Base-by-base conservation (phyloP, 768 basidiomycete genomes). In the Pleurotus tuber-regium region DNA sequence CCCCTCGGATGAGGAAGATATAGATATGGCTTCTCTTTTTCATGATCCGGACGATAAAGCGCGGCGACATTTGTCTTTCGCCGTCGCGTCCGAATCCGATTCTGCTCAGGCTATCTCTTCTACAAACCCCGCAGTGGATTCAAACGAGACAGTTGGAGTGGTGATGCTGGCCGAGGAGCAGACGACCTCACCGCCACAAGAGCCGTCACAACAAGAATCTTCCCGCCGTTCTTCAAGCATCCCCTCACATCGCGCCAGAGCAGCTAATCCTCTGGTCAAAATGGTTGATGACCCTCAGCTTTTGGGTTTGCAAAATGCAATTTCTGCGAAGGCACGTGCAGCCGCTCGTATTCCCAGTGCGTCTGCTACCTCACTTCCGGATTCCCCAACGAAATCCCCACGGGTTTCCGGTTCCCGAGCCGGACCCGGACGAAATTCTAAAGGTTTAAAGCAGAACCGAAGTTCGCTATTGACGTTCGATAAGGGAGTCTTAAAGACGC, bases 391-490 rank as follows among this genome's bases (percentile, higher is more conserved):
- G 30, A 29, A 29, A 28, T 26, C 40, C 8, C 46, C 36, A 12
- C 24, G 48, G 14, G 40, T 51, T 33, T 47, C 56, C 25, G 40
- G 61, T 40, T 50, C 61, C 24, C 76, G 70, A 53, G 73, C 80
- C 30, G 80, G 78, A n/a, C 77, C 78, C 21, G 76, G 77, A 24
- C 75, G 75, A 25, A 76, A 77, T 3, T 80, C 82, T 10, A 57
- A 67, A 21, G 75, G 77, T 6, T 52, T 78, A 26, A 61, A 53
- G 42, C 75, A 68, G 50, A 73, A 65, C 41, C 72, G 68, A 25
- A 81, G 76, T 52, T 84, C 84, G 12, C 63, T 84, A 10, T 66
- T 85, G 48, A 82, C 76, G 4, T 73, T 70, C 16, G 65, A 74
- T 6, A 84, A 80, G 59, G 82, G 83, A 26, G 57, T 63, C 9